Percentiles rank a stretch among this genome's conserved stretches.
These are phyloP conservation scores for Delonix regia DNA, from an alignment of 306 rosid genomes.

Conservation along the genomic window DNA sequence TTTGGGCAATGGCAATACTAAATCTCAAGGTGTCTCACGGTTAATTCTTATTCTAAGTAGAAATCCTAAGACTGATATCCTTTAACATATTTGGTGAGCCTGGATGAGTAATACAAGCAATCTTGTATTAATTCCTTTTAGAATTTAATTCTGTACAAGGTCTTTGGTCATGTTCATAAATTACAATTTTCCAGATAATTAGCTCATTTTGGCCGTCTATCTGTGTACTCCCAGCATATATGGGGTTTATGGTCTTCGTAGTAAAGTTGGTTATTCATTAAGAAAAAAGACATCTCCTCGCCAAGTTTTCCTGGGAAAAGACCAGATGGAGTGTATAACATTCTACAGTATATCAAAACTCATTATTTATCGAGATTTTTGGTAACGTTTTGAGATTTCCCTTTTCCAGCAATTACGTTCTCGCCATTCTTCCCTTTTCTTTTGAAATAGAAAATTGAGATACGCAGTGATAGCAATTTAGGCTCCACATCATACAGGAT, in stretches of 20 bases:
- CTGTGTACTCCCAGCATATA: no score
- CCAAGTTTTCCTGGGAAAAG: not conserved
- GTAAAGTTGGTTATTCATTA: not conserved
- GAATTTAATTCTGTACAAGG: not conserved
- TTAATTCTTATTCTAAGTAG: not conserved
- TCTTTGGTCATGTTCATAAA: not conserved
- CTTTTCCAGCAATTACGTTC: not conserved
- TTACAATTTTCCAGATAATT: not conserved
- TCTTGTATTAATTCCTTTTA: no score
- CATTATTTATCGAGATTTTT: not conserved
- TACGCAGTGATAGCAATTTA: not conserved
- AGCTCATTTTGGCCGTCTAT: no score
- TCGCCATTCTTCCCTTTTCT: not conserved
- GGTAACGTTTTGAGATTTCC: not conserved
- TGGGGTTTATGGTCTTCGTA: no score
- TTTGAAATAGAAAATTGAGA: not conserved
- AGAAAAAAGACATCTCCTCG: not conserved
- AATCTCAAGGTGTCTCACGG: not conserved
- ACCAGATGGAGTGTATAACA: not conserved
- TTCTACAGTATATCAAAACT: not conserved
- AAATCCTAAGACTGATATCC: not conserved
- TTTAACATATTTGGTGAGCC: slow-evolving; percentile 5
- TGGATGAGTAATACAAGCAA: not conserved
- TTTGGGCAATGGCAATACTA: no score
- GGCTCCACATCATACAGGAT: not conserved